Conservation (phyloP, 2,329 filamentous ascomycete genomes). For the Colletotrichum salicis region DNA sequence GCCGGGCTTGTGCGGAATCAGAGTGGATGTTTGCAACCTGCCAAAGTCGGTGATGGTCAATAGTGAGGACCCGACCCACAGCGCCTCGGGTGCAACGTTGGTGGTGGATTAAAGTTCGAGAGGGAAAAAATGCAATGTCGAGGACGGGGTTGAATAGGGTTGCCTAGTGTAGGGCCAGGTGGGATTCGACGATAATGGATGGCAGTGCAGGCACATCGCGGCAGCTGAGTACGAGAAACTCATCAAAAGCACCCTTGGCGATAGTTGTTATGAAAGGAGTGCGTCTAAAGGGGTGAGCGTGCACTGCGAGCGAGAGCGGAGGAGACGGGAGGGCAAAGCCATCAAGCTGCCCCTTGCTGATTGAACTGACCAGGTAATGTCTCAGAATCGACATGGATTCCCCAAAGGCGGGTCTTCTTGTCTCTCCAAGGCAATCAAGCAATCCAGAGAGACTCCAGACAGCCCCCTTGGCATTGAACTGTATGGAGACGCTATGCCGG, state of each 20-base stretch:
- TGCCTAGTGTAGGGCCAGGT: conserved; percentile 18
- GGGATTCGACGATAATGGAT: conserved; percentile 13
- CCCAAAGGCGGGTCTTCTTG: conserved; percentile 40
- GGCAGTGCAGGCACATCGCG: conserved; percentile 17
- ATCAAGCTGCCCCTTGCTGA: conserved; percentile 29
- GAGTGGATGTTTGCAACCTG: conserved; percentile 28
- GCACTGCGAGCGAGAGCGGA: conserved; percentile 13
- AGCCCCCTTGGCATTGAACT: conserved; percentile 30
- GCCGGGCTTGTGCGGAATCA: conserved; percentile 25
- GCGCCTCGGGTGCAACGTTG: conserved; percentile 27
- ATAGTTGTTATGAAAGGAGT: conserved; percentile 33
- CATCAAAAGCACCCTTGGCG: conserved; percentile 35
- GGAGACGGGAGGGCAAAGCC: conserved; percentile 19
- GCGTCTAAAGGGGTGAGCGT: conserved; percentile 9
- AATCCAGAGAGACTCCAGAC: conserved; percentile 29
- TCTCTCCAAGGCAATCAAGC: conserved; percentile 24
- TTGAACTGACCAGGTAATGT: conserved; percentile 43
- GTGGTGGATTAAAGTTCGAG: conserved; percentile 21
- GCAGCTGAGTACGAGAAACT: conserved; percentile 35
- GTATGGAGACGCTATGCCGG: conserved; percentile 30
- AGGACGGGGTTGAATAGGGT: conserved; percentile 12
- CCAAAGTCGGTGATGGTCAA: conserved; percentile 24
- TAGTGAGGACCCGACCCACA: conserved; percentile 20
- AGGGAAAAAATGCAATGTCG: conserved; percentile 12
- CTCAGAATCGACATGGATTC: conserved; percentile 48